These are phyloP conservation scores for Paramecium sexaurelia DNA, from an alignment of 73 alveolate genomes.

Conservation along the genomic window DNA sequence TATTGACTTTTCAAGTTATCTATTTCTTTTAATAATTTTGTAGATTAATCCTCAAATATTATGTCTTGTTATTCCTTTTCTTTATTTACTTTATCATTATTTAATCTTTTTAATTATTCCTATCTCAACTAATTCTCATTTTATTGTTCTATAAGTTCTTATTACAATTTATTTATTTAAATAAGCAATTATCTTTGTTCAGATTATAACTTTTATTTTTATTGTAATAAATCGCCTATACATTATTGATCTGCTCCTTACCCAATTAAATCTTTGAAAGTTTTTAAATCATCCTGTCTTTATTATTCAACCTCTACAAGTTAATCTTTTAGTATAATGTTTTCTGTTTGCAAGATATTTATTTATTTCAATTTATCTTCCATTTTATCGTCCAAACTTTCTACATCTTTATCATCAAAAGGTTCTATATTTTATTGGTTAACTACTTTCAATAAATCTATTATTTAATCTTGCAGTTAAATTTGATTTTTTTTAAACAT, in stretches of 20 bases:
- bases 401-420: not conserved
- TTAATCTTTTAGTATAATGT: not conserved
- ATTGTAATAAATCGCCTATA: not conserved
- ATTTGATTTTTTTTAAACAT: not conserved
- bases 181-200: not conserved
- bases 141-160: not conserved
- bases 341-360: not conserved
- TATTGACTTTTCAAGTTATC: not conserved
- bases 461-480: not conserved
- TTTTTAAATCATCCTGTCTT: not conserved
- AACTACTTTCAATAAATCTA: not conserved
- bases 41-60: not conserved
- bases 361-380: not conserved
- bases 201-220: not conserved
- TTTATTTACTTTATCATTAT: not conserved
- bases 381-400: not conserved
- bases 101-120: not conserved
- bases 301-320: not conserved
- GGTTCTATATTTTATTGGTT: not conserved
- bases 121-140: not conserved
- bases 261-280: not conserved
- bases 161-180: not conserved
- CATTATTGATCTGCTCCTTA: not conserved
- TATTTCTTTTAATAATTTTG: not conserved
- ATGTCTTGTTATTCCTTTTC: not conserved